Percentiles rank a stretch among this genome's conserved stretches.
phyloP scores from a whole-genome alignment of 2,329 filamentous ascomycete species.

The Coniochaeta sp. region DNA sequence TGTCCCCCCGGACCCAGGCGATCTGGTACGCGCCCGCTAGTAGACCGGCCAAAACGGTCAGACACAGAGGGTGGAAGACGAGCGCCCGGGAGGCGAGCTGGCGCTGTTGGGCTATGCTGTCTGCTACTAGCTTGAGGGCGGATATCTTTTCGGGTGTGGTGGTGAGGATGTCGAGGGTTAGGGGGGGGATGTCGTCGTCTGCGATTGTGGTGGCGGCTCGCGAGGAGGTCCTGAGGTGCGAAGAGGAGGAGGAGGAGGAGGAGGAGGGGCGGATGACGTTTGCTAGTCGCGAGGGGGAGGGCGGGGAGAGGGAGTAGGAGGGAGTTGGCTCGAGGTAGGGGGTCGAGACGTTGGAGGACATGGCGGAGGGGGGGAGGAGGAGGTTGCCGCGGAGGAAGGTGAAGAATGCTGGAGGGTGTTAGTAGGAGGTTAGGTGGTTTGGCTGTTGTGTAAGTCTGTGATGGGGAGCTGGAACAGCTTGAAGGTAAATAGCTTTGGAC shows the following conservation, averaged over 20 bases:
- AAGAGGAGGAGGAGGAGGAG: constrained; percentile 28
- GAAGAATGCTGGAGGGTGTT: constrained; percentile 60
- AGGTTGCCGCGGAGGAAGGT: constrained; percentile 76
- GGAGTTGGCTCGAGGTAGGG: constrained; percentile 52
- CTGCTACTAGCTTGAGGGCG: constrained; percentile 67
- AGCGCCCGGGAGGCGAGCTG: constrained; percentile 58
- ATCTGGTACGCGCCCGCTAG: constrained; percentile 40
- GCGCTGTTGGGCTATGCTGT: constrained; percentile 77
- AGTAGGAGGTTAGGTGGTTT: background rate
- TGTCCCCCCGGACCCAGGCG: constrained; percentile 31
- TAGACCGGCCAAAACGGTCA: constrained; percentile 37
- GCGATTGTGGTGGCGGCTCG: constrained; percentile 20
- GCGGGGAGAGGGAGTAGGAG: constrained; percentile 22
- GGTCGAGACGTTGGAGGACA: constrained; percentile 59
- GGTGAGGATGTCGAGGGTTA: constrained; percentile 53
- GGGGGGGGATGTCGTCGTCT: constrained; percentile 50
- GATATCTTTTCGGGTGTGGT: constrained; percentile 54
- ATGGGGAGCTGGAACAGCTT: background rate
- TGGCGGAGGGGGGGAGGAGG: constrained; percentile 54
- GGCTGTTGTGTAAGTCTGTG: background rate
- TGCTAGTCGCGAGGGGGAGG: constrained; percentile 8
- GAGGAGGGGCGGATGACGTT: constrained; percentile 13
- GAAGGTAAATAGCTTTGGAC: too few species aligned
- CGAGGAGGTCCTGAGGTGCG: constrained; percentile 7
- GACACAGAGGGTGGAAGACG: constrained; percentile 53